phyloP scores from a whole-genome alignment of 106 monocot genomes.

The Dendrobium officinale region DNA sequence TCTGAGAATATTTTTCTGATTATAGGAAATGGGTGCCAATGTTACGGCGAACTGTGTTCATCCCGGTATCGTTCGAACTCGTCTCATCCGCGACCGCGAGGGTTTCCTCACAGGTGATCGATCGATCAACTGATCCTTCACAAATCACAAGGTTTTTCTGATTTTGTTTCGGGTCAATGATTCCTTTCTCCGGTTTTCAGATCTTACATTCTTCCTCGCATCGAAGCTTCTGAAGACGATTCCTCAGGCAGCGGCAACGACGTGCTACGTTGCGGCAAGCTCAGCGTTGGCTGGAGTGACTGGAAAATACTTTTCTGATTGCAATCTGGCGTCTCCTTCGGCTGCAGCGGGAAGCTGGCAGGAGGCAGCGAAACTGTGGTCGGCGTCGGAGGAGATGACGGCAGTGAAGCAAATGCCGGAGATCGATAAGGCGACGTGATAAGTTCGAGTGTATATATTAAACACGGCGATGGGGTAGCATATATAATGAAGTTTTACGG shows the following conservation, averaged over 20 bases:
- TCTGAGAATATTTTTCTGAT: not conserved
- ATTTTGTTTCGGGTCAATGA: not conserved
- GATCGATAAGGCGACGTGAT: no score
- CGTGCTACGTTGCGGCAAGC: constrained; percentile 71
- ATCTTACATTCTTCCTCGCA: constrained; percentile 53
- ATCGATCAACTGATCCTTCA: not conserved
- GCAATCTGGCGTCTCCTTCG: constrained; percentile 57
- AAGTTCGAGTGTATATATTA: no score
- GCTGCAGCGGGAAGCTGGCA: constrained; percentile 11
- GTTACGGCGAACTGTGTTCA: constrained; percentile 91
- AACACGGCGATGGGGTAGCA: no score
- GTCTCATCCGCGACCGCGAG: constrained; percentile 83
- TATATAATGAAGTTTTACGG: no score
- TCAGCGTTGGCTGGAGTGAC: constrained; percentile 28
- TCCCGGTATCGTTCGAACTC: constrained; percentile 78
- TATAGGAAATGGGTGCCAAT: constrained; percentile 61
- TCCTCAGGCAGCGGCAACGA: constrained; percentile 79
- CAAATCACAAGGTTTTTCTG: not conserved
- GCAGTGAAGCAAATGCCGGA: not conserved
- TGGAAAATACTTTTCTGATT: constrained; percentile 73
- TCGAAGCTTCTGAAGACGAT: constrained; percentile 69
- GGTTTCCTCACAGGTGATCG: constrained; percentile 57
- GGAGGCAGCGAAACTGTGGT: constrained; percentile 36
- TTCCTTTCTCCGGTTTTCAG: constrained; percentile 13
- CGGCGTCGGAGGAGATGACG: constrained; percentile 5